These are phyloP conservation scores for Penicillium atrosanguineum DNA, from an alignment of 495 filamentous ascomycete species.

Conservation along the genomic window DNA sequence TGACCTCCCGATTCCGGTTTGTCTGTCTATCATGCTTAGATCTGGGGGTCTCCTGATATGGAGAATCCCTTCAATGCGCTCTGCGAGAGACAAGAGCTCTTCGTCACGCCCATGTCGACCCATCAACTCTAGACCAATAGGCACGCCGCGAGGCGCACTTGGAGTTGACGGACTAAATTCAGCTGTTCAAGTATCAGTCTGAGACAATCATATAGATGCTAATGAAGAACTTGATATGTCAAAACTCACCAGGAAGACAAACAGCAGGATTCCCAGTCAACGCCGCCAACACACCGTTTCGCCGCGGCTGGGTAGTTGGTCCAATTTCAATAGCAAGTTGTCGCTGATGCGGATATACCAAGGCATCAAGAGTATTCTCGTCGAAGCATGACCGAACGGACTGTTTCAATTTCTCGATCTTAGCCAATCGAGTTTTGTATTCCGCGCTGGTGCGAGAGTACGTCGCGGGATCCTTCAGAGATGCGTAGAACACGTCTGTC, in stretches of 20 bases:
- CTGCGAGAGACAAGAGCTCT: conserved; percentile 50
- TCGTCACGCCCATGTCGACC: conserved; percentile 53
- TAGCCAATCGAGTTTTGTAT: conserved; percentile 41
- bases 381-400: conserved; percentile 48
- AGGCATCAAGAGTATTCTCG: conserved; percentile 47
- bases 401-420: conserved; percentile 47
- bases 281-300: conserved; percentile 65
- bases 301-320: conserved; percentile 49
- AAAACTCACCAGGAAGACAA: conserved; percentile 48
- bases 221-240: neutral
- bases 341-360: conserved; percentile 66
- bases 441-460: conserved; percentile 44
- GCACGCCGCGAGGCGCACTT: conserved; percentile 54
- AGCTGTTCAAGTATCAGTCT: conserved; percentile 15
- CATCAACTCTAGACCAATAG: conserved; percentile 64
- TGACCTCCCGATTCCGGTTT: neutral
- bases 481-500: conserved; percentile 38
- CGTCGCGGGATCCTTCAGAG: conserved; percentile 8
- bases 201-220: neutral
- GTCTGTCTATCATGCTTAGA: conserved; percentile 14
- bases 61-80: conserved; percentile 37
- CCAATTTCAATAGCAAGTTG: conserved; percentile 61
- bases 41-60: conserved; percentile 44
- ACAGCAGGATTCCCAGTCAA: conserved; percentile 63
- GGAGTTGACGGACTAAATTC: conserved; percentile 43